Evolutionary conservation across 371 early-diverging fungal genomes (phyloP), one percentile per base, ranked within the genome.

Genomic region (Mortierella sp.): DNA sequence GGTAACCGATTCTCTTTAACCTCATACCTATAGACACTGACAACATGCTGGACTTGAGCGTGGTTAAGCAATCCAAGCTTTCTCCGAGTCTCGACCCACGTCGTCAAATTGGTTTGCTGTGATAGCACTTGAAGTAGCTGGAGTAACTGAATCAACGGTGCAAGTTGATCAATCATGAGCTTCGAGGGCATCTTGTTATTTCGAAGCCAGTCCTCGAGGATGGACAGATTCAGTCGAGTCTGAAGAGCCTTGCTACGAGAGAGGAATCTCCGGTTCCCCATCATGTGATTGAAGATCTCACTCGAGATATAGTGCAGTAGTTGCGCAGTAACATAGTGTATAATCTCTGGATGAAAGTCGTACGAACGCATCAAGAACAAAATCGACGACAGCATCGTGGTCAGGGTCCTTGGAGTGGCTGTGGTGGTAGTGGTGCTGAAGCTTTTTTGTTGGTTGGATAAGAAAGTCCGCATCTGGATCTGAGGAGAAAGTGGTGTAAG

Each of bases 121-220:
- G 95, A 89, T 21, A 92, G 71, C 62, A 93, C 90, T 66, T 95
- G 94, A 21, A 95, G 81, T 47, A 97, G 82, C 79, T 94, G 94
- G 6, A 93, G 72, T 12, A 96, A 79, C 54, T 95, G 94, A n/a
- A 94, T 76, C 23, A 92, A 78, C 5, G 95, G 93, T 27, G 82
- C 72, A 21, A 88, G 78, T 19, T 86, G 85, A 26, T 73, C 60
- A n/a, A n/a, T n/a, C 5, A 55, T 32, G 6, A 88, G 56, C 11
- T 80, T 80, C 2, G 83, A 65, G 1, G 87, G 86, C 28, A 84
- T 50, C n/a, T 71, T 79, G 49, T 86, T 84, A 24, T 78, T 82
- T 43, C 93, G 86, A 23, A 93, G 80, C 96, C 96, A 96, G 56
- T 96, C 95, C 64, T 91, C 92, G 14, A 97, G 49, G 6, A 80